These are phyloP conservation scores for Elongisporangium prolatum DNA, from an alignment of 352 stramenopile genomes.

Conservation along the genomic window DNA sequence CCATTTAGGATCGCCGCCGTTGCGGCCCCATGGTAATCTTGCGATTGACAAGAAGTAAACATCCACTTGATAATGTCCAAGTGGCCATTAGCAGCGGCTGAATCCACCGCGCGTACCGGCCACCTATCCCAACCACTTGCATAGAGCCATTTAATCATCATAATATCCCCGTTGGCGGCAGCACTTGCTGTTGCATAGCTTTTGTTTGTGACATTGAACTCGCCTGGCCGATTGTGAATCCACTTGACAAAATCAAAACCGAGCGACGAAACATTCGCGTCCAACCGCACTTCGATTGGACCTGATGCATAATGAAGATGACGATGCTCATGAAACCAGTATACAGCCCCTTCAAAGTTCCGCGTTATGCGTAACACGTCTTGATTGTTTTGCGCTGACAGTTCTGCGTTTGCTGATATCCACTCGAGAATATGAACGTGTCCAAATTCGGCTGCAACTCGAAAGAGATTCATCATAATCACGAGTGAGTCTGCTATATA, in stretches of 20 bases:
- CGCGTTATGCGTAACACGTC: background rate
- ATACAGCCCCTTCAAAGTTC: background rate
- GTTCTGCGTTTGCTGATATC: background rate
- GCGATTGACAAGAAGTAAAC: background rate
- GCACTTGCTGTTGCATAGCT: background rate
- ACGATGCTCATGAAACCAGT: background rate
- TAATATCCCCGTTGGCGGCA: background rate
- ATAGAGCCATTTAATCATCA: background rate
- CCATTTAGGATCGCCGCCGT: background rate
- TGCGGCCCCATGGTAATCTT: background rate
- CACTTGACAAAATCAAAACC: background rate
- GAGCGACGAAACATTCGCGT: background rate
- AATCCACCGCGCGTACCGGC: conserved; percentile 14
- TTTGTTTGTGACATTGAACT: background rate
- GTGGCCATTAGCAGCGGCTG: conserved; percentile 25
- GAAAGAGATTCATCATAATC: background rate
- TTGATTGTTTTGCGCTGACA: background rate
- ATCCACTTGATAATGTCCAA: conserved; percentile 25
- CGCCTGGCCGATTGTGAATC: background rate
- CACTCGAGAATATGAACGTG: background rate
- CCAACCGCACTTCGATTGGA: background rate
- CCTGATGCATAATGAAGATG: background rate
- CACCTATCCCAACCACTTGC: conserved; percentile 28
- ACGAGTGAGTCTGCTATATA: background rate
- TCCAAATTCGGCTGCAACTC: background rate